Evolutionary conservation across 495 filamentous ascomycete species (phyloP).

Genomic region (Xylaria bambusicola): DNA sequence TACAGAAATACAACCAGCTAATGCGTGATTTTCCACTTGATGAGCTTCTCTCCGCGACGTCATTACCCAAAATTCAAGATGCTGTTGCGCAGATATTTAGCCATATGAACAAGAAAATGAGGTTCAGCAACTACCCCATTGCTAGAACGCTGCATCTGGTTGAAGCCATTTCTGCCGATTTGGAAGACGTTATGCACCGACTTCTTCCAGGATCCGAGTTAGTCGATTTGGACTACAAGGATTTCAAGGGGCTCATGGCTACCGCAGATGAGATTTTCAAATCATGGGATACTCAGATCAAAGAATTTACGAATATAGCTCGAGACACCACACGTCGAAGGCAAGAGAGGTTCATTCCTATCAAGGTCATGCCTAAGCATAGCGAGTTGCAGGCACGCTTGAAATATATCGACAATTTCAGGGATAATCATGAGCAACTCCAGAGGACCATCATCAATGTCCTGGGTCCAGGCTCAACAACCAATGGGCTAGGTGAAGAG

Average conservation of each 20-base stretch:
- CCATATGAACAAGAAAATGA: constrained; percentile 95
- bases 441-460: constrained; percentile 95
- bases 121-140: constrained; percentile 92
- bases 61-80: constrained; percentile 85
- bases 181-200: constrained; percentile 81
- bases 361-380: constrained; percentile 87
- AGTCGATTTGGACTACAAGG: constrained; percentile 87
- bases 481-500: constrained; percentile 51
- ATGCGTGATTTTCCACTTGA: constrained; percentile 98
- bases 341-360: constrained; percentile 96
- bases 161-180: constrained; percentile 93
- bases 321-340: constrained; percentile 87
- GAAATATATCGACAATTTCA: constrained; percentile 90
- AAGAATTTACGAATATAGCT: constrained; percentile 96
- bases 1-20: constrained; percentile 96
- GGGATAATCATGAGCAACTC: constrained; percentile 94
- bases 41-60: constrained; percentile 89
- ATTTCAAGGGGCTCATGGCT: constrained; percentile 84
- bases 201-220: constrained; percentile 83
- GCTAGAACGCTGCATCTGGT: constrained; percentile 90
- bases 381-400: constrained; percentile 83
- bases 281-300: constrained; percentile 92
- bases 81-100: constrained; percentile 83
- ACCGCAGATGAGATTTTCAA: constrained; percentile 82
- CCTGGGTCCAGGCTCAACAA: constrained; percentile 68